Percentiles rank a stretch among this genome's conserved stretches.
Evolutionary conservation across 139 green algal species (phyloP).

Genomic region (Coccomyxa sp.): DNA sequence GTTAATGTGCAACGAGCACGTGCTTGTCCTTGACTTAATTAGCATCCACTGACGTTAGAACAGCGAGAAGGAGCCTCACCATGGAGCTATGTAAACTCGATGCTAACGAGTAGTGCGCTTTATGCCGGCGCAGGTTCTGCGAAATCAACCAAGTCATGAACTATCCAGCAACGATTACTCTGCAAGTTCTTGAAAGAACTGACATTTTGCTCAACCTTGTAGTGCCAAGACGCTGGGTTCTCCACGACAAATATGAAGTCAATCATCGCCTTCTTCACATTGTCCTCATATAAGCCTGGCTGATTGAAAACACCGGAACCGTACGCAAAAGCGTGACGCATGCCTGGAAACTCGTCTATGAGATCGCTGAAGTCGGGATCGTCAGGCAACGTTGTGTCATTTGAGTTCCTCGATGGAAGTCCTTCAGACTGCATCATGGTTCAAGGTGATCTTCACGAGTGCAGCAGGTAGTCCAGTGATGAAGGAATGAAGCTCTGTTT

Average conservation of each 20-base stretch:
- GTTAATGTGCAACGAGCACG: too few species aligned
- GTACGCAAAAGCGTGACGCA: slow-evolving; percentile 81
- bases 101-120: slow-evolving; percentile 69
- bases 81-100: slow-evolving; percentile 27
- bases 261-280: slow-evolving; percentile 44
- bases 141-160: background rate
- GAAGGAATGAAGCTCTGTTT: too few species aligned
- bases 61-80: slow-evolving; percentile 22
- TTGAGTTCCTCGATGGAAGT: too few species aligned
- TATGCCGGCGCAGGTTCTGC: slow-evolving; percentile 69
- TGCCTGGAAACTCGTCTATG: slow-evolving; percentile 49
- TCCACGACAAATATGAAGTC: slow-evolving; percentile 83
- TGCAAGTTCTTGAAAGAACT: background rate
- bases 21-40: background rate
- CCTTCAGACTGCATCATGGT: too few species aligned
- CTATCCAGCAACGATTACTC: background rate
- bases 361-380: slow-evolving; percentile 17
- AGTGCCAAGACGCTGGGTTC: slow-evolving; percentile 63
- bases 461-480: too few species aligned
- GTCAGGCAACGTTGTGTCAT: too few species aligned
- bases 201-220: background rate
- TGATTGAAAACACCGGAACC: slow-evolving; percentile 82
- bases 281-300: slow-evolving; percentile 56
- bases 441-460: too few species aligned
- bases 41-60: background rate